Conservation (phyloP, 1,284 basidiomycete species). For the Ganoderma multipileum region DNA sequence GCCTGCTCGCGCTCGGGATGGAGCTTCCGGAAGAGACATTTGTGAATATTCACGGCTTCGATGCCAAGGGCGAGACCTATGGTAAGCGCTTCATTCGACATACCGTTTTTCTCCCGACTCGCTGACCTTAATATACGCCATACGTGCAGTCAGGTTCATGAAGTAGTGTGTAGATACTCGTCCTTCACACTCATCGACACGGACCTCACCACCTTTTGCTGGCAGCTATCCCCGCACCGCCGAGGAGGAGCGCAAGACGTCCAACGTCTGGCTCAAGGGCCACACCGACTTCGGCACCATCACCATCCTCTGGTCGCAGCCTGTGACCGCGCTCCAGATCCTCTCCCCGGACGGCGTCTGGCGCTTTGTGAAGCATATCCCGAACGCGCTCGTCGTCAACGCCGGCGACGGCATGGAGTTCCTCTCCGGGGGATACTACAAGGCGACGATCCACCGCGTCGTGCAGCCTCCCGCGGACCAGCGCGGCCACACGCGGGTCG, state of each 20-base stretch:
- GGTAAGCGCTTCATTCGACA: constrained; percentile 28
- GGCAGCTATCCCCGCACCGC: constrained; percentile 50
- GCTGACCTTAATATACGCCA: neutral
- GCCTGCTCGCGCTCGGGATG: constrained; percentile 51
- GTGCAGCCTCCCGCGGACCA: constrained; percentile 58
- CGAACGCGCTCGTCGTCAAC: constrained; percentile 63
- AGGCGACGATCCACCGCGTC: constrained; percentile 51
- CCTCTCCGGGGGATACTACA: constrained; percentile 52
- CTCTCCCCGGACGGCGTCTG: constrained; percentile 48
- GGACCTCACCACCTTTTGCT: neutral
- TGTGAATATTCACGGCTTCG: constrained; percentile 40
- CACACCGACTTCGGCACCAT: constrained; percentile 72
- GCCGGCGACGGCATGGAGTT: constrained; percentile 51
- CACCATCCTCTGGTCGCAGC: constrained; percentile 67
- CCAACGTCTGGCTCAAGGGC: constrained; percentile 50
- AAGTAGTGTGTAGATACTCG: constrained; percentile 50
- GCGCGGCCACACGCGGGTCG: constrained; percentile 47
- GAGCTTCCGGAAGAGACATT: constrained; percentile 46
- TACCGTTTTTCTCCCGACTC: constrained; percentile 11
- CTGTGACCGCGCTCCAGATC: constrained; percentile 60
- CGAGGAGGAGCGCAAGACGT: constrained; percentile 61
- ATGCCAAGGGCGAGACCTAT: constrained; percentile 39
- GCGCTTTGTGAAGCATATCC: constrained; percentile 66
- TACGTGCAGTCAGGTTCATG: constrained; percentile 57
- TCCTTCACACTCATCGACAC: neutral